These are phyloP conservation scores for Cryptosporidium meleagridis DNA, from an alignment of 169 alveolate genomes.

Conservation along the genomic window DNA sequence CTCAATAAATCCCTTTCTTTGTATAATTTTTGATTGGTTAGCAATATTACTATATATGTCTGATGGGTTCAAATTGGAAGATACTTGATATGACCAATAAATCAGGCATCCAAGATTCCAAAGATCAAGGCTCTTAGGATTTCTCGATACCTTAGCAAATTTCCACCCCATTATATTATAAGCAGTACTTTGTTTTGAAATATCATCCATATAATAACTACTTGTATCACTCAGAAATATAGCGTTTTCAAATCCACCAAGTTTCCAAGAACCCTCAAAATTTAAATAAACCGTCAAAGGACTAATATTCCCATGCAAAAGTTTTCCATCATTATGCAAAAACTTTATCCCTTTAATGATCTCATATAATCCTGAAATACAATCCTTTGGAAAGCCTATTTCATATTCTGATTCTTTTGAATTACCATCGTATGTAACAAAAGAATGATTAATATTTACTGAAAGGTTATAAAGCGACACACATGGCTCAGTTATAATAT, in stretches of 20 bases:
- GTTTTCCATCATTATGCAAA: slow-evolving; percentile 62
- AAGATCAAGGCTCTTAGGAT: slow-evolving; percentile 48
- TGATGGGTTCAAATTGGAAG: slow-evolving; percentile 17
- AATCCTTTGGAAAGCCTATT: slow-evolving; percentile 60
- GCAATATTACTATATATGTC: neutral
- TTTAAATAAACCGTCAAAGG: slow-evolving; percentile 52
- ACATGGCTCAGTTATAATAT: slow-evolving; percentile 68
- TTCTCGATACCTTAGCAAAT: slow-evolving; percentile 33
- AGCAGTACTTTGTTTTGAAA: slow-evolving; percentile 49
- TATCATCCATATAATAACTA: slow-evolving; percentile 48
- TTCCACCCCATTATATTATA: slow-evolving; percentile 71
- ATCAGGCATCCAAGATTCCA: slow-evolving; percentile 64
- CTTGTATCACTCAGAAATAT: slow-evolving; percentile 17
- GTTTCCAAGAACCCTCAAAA: slow-evolving; percentile 64
- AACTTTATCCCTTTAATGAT: slow-evolving; percentile 40
- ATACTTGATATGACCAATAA: slow-evolving; percentile 65
- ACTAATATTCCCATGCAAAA: slow-evolving; percentile 63
- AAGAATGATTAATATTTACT: neutral
- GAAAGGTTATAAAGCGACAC: slow-evolving; percentile 38
- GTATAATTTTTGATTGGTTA: neutral
- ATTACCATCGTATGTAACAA: slow-evolving; percentile 3
- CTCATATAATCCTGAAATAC: slow-evolving; percentile 56
- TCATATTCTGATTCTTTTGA: slow-evolving; percentile 11
- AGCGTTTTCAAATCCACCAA: slow-evolving; percentile 61
- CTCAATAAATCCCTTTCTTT: slow-evolving; percentile 4